phyloP scores from a whole-genome alignment of 768 basidiomycete species.

The Mycena crocata region DNA sequence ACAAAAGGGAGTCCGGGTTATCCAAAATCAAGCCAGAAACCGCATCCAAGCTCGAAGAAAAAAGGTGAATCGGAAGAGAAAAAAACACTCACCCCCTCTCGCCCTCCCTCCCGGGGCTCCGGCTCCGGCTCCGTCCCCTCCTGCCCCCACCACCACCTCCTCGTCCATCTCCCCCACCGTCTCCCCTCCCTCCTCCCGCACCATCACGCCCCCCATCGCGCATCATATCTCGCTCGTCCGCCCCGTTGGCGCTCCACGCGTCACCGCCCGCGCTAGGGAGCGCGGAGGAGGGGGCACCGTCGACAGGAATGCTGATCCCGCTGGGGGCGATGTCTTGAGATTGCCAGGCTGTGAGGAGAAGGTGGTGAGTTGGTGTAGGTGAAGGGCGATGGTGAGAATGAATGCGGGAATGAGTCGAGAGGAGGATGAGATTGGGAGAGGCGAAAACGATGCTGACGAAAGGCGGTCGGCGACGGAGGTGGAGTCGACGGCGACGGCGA shows the following conservation, averaged over 20 bases:
- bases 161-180: background rate
- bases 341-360: constrained; percentile 83
- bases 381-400: background rate
- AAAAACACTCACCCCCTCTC: constrained; percentile 64
- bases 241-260: constrained; percentile 59
- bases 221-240: constrained; percentile 54
- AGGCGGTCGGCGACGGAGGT: too few relatives aligned
- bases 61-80: constrained; percentile 23
- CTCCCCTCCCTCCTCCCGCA: too few relatives aligned
- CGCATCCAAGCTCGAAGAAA: background rate
- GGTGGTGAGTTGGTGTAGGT: constrained; percentile 37
- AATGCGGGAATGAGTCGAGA: background rate
- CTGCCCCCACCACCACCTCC: constrained; percentile 1
- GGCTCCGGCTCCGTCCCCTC: constrained; percentile 80
- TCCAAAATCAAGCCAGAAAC: background rate
- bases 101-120: constrained; percentile 72
- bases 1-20: background rate
- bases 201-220: constrained; percentile 60
- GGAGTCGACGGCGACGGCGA: too few relatives aligned
- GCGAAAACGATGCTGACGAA: too few relatives aligned
- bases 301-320: constrained; percentile 79
- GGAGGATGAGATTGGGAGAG: background rate
- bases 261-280: constrained; percentile 56
- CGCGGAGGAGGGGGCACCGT: constrained; percentile 55
- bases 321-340: constrained; percentile 82